phyloP scores from a whole-genome alignment of 1,284 basidiomycete genomes.

The Trametes pubescens region DNA sequence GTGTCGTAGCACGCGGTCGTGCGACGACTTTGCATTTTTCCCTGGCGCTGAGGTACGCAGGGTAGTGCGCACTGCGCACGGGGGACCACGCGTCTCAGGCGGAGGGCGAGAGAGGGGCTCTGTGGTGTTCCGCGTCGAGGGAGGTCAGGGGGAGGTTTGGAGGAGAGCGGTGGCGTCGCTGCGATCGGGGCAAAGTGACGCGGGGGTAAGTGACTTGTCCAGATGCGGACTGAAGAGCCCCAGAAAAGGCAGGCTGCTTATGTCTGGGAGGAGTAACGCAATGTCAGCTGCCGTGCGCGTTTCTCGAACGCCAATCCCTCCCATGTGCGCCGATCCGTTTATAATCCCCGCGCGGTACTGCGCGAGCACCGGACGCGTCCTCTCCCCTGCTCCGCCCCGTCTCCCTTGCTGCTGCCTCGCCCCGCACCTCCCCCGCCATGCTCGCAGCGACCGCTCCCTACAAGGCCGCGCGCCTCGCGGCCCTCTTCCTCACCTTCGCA shows the following conservation, averaged over 20 bases:
- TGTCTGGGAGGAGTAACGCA: background rate
- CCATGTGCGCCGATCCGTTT: slow-evolving; percentile 12
- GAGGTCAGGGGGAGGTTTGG: slow-evolving; percentile 17
- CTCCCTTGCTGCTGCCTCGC: slow-evolving; percentile 8
- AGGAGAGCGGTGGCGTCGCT: slow-evolving; percentile 13
- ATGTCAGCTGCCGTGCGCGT: slow-evolving; percentile 10
- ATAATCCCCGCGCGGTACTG: slow-evolving; percentile 10
- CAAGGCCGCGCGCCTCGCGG: slow-evolving; percentile 41
- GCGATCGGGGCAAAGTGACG: slow-evolving; percentile 12
- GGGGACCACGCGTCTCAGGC: background rate
- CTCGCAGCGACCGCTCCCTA: slow-evolving; percentile 22
- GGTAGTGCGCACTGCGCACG: background rate
- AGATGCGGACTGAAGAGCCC: slow-evolving; percentile 10
- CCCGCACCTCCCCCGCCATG: slow-evolving; percentile 17
- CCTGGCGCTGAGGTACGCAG: background rate
- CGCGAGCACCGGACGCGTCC: slow-evolving; percentile 10
- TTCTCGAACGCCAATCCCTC: slow-evolving; percentile 15
- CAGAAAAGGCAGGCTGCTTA: slow-evolving; percentile 14
- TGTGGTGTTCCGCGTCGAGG: slow-evolving; percentile 4
- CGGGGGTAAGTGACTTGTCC: slow-evolving; percentile 6
- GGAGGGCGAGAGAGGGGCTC: background rate
- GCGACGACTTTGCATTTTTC: slow-evolving; percentile 11
- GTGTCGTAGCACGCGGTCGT: slow-evolving; percentile 21
- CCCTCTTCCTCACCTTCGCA: slow-evolving; percentile 47
- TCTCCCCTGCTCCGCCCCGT: slow-evolving; percentile 3